Base-by-base conservation (phyloP, 192 early-diverging fungal genomes). In the Dimargaris xerosporica region DNA sequence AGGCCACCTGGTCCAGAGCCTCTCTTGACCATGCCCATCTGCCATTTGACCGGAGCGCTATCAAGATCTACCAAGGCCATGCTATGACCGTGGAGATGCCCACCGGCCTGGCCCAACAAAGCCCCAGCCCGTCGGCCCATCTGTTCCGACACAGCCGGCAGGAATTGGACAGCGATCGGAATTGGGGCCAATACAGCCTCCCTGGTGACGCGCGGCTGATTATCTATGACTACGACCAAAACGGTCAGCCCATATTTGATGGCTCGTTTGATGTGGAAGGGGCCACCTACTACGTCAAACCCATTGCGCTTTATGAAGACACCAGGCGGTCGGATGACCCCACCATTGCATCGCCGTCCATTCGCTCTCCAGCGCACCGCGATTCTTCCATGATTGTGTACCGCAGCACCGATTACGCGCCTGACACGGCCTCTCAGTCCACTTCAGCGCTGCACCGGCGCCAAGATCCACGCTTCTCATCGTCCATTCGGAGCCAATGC, bases 281-380 rank as follows among this genome's bases (percentile, higher is more conserved):
- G 0, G 80, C 81, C 53, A 76, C 80, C 11, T 78, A 77, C 61
- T 78, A 81, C 60, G 66, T 86, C 52, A 85, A 80, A 61, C 75
- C 79, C 26, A 68, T 65, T 0, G 50, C 66, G n/a, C 69, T 77
- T 11, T 85, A 82, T 64, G 72, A 71, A 45, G 65, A 67, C 15
- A 79, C 80, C 16, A 79, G 78, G 53, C 69, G 78, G 7, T 62
- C 69, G 0, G 76, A 69, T 10, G 86, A 88, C 65, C 79, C 63
- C 39, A 65, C 13, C 69, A 72, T 62, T 48, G 53, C 52, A 62
- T 71, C 65, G 61, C 62, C 68, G 44, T 43, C 53, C 53, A 58
- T 71, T 25, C 65, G 73, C 10, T 30, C 44, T 2, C 56, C 47
- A 44, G 53, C 51, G n/a, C 58, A 71, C 52, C 68, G 62, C 23